Evolutionary conservation across 345 rosid genomes (phyloP).

Genomic region (Nephelium lappaceum): DNA sequence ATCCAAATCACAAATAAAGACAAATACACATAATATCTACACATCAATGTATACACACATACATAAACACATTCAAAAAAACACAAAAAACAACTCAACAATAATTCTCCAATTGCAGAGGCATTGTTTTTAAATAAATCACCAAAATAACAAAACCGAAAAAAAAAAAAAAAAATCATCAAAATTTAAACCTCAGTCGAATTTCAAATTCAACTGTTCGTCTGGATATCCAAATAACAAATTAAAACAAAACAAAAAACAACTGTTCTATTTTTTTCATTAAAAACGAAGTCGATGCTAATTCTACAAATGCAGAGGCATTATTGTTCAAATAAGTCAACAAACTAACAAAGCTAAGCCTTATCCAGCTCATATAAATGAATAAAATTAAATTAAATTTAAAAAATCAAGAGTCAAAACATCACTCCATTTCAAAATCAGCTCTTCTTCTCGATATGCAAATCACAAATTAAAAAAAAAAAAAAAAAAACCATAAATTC

Average conservation of each 20-base stretch:
- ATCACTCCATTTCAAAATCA: neutral
- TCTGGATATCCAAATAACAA: too few species aligned
- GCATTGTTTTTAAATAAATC: too few species aligned
- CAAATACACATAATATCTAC: neutral
- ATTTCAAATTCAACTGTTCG: too few species aligned
- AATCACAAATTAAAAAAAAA: neutral
- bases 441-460: neutral
- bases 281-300: too few species aligned
- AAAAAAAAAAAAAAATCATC: too few species aligned
- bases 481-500: neutral
- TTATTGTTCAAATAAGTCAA: neutral
- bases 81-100: neutral
- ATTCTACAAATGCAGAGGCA: neutral
- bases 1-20: too few species aligned
- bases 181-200: too few species aligned
- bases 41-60: neutral
- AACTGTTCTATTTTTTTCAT: too few species aligned
- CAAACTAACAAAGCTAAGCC: neutral
- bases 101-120: too few species aligned
- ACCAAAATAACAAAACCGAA: too few species aligned
- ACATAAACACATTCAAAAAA: neutral
- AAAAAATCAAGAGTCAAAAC: neutral
- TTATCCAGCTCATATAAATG: neutral
- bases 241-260: too few species aligned
- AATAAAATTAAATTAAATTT: neutral